A percentile compares a stretch with the other conserved stretches of the same genome.
Conservation (phyloP, 169 alveolate species). For the Eimeria sp. region DNA sequence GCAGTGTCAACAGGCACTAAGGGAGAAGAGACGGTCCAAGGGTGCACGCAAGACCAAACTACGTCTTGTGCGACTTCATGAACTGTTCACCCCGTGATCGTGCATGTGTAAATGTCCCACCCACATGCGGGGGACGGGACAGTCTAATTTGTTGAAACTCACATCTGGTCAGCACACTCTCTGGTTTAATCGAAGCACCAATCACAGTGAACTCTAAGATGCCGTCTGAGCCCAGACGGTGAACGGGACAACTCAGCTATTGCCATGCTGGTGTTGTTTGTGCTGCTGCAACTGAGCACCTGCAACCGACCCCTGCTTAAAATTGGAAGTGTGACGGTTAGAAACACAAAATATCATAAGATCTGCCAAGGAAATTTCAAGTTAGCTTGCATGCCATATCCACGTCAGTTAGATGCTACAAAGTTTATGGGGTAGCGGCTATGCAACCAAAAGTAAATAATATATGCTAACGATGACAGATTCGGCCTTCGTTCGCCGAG, state of each 20-base stretch:
- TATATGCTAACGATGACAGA: neutral
- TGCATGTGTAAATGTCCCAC: neutral
- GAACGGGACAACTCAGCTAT: no score
- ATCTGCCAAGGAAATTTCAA: neutral
- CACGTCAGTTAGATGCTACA: neutral
- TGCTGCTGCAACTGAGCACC: slow-evolving; percentile 3
- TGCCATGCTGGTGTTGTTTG: neutral
- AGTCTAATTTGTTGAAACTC: neutral
- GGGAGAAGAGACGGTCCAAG: neutral
- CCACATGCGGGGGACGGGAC: neutral
- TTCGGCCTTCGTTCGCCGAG: neutral
- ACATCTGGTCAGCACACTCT: neutral
- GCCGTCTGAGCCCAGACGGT: neutral
- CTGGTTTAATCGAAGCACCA: neutral
- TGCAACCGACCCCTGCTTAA: neutral
- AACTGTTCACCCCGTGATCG: neutral
- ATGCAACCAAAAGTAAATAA: neutral
- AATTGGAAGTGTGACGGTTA: neutral
- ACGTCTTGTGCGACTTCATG: neutral
- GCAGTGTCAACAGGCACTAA: neutral
- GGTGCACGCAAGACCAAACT: neutral
- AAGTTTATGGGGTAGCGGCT: neutral
- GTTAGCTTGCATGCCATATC: neutral
- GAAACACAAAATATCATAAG: neutral
- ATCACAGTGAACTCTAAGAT: neutral